Conservation (phyloP, 2,329 filamentous ascomycete genomes). For the Purpureocillium lavendulum region DNA sequence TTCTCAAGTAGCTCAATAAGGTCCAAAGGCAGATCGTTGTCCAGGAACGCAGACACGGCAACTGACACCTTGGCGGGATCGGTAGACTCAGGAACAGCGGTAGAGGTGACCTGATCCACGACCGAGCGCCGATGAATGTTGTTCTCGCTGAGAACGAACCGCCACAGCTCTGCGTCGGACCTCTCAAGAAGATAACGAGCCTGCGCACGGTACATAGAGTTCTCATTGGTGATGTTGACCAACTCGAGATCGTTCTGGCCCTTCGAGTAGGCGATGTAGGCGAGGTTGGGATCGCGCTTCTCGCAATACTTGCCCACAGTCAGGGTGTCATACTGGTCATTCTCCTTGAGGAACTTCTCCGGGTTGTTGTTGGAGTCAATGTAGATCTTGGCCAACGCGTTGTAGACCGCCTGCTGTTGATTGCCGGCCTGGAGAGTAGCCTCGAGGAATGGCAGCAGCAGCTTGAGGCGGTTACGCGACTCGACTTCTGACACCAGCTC, state of each 20-base stretch:
- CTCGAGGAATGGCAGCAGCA: slow-evolving; percentile 93
- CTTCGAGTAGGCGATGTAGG: slow-evolving; percentile 91
- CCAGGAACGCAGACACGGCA: slow-evolving; percentile 87
- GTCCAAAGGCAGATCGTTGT: slow-evolving; percentile 83
- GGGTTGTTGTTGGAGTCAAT: slow-evolving; percentile 98
- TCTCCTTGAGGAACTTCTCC: slow-evolving; percentile 94
- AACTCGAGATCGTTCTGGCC: slow-evolving; percentile 96
- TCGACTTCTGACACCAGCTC: slow-evolving; percentile 94
- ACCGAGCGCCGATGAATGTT: slow-evolving; percentile 91
- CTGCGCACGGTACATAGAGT: slow-evolving; percentile 99
- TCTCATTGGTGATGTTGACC: slow-evolving; percentile 97
- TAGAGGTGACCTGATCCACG: slow-evolving; percentile 92
- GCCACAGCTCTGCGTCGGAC: slow-evolving; percentile 84
- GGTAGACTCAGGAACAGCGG: slow-evolving; percentile 83
- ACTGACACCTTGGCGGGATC: slow-evolving; percentile 93
- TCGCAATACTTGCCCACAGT: slow-evolving; percentile 96
- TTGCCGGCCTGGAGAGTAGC: slow-evolving; percentile 82
- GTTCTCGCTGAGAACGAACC: slow-evolving; percentile 89
- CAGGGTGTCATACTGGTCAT: slow-evolving; percentile 90
- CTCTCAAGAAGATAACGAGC: slow-evolving; percentile 90
- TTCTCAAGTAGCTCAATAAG: slow-evolving; percentile 97
- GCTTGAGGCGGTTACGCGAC: slow-evolving; percentile 87
- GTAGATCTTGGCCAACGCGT: slow-evolving; percentile 97
- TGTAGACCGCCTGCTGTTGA: slow-evolving; percentile 93
- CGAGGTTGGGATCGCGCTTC: slow-evolving; percentile 93